Evolutionary conservation across 768 basidiomycete genomes (phyloP), one percentile per base, ranked within the genome.

Genomic region (Mycena kentingensis): DNA sequence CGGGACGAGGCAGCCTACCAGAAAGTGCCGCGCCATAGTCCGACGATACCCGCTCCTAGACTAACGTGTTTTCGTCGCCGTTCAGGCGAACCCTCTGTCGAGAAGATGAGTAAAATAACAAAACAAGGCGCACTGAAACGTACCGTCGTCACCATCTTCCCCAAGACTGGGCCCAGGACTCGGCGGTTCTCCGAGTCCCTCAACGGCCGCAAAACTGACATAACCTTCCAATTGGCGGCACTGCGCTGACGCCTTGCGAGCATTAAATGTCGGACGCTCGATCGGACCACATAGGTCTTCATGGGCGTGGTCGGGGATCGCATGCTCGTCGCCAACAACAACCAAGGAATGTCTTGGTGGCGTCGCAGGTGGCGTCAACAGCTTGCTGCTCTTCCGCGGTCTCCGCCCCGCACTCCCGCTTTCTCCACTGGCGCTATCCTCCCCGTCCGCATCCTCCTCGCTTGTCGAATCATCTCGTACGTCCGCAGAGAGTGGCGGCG

Each of bases 191-290:
- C 87, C 87, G 7, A 88, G 73, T 21, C 86, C 86, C 68, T 84
- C 84, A 10, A 88, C 77, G 43, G 75, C 78, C 34, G 82, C 76
- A 50, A 88, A 88, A n/a, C 78, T 80, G 29, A 88, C 82, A 57
- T 87, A 87, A 2, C 86, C 86, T 15, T 80, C 74, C 26, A 82
- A 77, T 28, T 75, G 67, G 22, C 73, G 75, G 55, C 84, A 80
- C 49, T 78, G 77, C 27, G 76, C 79, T n/a, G 77, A 77, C 5
- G 87, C 86, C 19, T 75, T 77, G 34, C 81, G 78, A 11, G 80
- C 83, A 61, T 88, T 83, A 73, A 88, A 88, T 3, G 71, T 58
- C n/a, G 77, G 71, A 4, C 66, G 46, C 19, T 62, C 47, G 16
- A 68, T 13, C 61, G 25, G 3, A 11, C 21, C 35, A 42, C 24